These are phyloP conservation scores for Peziza echinospora DNA, from an alignment of 495 filamentous ascomycete genomes.

Conservation along the genomic window DNA sequence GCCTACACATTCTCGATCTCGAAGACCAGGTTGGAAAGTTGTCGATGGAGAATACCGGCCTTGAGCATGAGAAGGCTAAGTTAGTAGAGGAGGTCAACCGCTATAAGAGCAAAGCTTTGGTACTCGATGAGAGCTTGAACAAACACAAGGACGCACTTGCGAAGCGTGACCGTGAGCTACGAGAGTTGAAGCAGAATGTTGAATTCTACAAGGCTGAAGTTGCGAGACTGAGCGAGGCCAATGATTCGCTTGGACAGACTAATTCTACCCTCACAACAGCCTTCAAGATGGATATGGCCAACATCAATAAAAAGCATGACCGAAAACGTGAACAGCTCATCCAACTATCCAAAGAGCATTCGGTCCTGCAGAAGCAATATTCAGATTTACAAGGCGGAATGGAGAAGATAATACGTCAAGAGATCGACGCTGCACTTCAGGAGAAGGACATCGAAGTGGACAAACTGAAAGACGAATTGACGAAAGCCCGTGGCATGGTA, in stretches of 20 bases:
- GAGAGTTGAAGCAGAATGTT: conserved; percentile 52
- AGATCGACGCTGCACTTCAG: conserved; percentile 36
- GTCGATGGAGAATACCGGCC: conserved; percentile 13
- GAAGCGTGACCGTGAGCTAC: conserved; percentile 60
- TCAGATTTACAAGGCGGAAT: conserved; percentile 35
- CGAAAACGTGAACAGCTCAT: conserved; percentile 40
- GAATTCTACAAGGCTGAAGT: conserved; percentile 63
- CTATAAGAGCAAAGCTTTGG: conserved; percentile 5
- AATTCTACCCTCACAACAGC: conserved; percentile 43
- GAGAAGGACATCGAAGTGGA: conserved; percentile 64
- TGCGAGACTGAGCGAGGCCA: conserved; percentile 45
- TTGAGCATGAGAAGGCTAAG: conserved; percentile 16
- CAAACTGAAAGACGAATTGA: conserved; percentile 53
- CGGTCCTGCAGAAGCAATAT: conserved; percentile 11
- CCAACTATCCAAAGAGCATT: conserved; percentile 29
- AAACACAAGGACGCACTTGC: conserved; percentile 16
- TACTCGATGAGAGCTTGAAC: conserved; percentile 8
- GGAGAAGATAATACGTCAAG: conserved; percentile 37
- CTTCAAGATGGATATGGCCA: conserved; percentile 42
- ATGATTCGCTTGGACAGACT: conserved; percentile 46
- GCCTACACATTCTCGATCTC: conserved; percentile 85
- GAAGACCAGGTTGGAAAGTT: conserved; percentile 22
- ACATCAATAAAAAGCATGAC: conserved; percentile 35
- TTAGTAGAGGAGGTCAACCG: conserved; percentile 10
- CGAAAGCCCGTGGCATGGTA: conserved; percentile 55